phyloP scores from a whole-genome alignment of 2,329 filamentous ascomycete genomes.

The Talaromyces sp. region DNA sequence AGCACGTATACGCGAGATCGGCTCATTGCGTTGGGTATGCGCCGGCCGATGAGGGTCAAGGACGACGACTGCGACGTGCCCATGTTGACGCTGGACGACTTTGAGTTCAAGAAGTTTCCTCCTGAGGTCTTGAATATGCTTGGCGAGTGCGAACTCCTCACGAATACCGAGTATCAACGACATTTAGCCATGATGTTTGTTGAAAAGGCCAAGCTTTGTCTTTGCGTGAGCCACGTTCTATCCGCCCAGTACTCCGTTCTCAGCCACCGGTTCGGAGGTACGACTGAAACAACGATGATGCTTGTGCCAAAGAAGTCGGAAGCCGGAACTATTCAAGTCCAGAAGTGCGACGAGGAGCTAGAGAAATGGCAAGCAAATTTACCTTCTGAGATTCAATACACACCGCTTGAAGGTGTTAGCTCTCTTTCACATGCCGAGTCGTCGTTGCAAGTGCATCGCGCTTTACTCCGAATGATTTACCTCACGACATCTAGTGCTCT shows the following conservation, averaged over 20 bases:
- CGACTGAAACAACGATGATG: slow-evolving; percentile 80
- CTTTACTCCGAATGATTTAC: slow-evolving; percentile 90
- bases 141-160: slow-evolving; percentile 65
- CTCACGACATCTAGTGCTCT: slow-evolving; percentile 87
- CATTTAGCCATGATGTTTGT: slow-evolving; percentile 86
- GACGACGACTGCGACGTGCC: slow-evolving; percentile 91
- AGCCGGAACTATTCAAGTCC: slow-evolving; percentile 76
- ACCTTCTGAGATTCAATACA: slow-evolving; percentile 69
- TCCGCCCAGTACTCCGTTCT: slow-evolving; percentile 89
- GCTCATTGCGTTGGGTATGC: slow-evolving; percentile 88
- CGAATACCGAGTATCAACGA: slow-evolving; percentile 69
- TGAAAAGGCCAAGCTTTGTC: slow-evolving; percentile 82
- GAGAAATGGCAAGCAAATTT: slow-evolving; percentile 72
- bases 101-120: slow-evolving; percentile 69
- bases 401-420: slow-evolving; percentile 56
- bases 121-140: slow-evolving; percentile 67
- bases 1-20: slow-evolving; percentile 94
- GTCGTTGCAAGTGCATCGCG: slow-evolving; percentile 66
- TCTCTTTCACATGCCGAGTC: slow-evolving; percentile 42
- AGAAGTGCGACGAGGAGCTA: slow-evolving; percentile 73
- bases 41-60: slow-evolving; percentile 86
- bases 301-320: slow-evolving; percentile 83
- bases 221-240: slow-evolving; percentile 85
- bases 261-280: slow-evolving; percentile 70
- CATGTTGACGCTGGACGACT: slow-evolving; percentile 80